phyloP scores from a whole-genome alignment of 148 eudicot species.

The Nyssa sinensis region DNA sequence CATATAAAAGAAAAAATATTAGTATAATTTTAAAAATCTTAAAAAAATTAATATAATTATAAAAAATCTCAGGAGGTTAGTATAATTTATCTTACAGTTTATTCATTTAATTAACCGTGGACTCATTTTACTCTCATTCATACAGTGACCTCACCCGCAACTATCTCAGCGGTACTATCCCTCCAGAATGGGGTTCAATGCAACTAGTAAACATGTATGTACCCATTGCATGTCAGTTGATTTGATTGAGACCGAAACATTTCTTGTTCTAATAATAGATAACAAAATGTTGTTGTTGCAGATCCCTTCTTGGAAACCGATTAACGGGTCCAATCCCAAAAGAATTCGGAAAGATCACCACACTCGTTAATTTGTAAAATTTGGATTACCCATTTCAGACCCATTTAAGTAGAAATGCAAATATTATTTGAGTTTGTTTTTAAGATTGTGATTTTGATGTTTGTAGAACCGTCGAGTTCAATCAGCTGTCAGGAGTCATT shows the following conservation, averaged over 20 bases:
- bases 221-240: too few relatives aligned
- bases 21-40: too few relatives aligned
- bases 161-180: conserved; percentile 34
- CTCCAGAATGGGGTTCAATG: conserved; percentile 25
- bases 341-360: conserved; percentile 29
- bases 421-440: background rate
- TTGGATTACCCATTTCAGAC: background rate
- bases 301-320: conserved; percentile 30
- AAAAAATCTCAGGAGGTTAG: too few relatives aligned
- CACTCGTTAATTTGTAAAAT: conserved; percentile 24
- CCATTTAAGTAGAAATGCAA: too few relatives aligned
- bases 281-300: conserved; percentile 1
- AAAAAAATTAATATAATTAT: too few relatives aligned
- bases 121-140: too few relatives aligned
- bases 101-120: too few relatives aligned
- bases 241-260: too few relatives aligned
- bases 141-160: conserved; percentile 33
- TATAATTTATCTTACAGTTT: too few relatives aligned
- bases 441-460: background rate
- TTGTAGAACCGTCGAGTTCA: conserved; percentile 25
- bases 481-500: conserved; percentile 38
- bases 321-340: conserved; percentile 25
- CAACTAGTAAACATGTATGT: too few relatives aligned
- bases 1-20: too few relatives aligned
- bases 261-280: too few relatives aligned